Base-by-base conservation (phyloP, 192 early-diverging fungal species). In the Rhizophagus prolifer region DNA sequence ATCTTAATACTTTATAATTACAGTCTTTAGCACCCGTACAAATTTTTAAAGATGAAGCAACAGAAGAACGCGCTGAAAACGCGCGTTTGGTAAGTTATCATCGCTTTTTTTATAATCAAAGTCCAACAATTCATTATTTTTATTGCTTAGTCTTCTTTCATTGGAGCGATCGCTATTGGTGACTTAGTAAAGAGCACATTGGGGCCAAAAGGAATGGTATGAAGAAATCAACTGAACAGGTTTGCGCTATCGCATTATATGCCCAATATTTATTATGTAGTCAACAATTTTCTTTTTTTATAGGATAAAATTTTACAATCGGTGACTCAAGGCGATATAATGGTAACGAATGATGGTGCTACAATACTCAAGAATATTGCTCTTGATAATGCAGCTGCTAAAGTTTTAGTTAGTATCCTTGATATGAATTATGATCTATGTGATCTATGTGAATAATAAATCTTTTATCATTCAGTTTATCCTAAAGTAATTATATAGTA, bases 291-390 rank as follows among this genome's bases (percentile, higher is more conserved):
- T 28, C n/a, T 64, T 64, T 34, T 66, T 36, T 80, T 14, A 38
- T 74, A 95, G 93, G 97, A 99, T 88, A 99, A 99, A 86, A 98
- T 97, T 78, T 90, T 99, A 78, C 97, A 99, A 82, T 99, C 97
- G 64, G 87, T 94, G 73, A 84, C 86, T 41, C 93, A 88, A 75
- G 91, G 90, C 64, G 92, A 94, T 77, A 90, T 98, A 79, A 87
- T 95, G 70, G 96, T 98, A 66, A 98, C 97, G 28, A 99, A 99
- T 85, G 97, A 99, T 84, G 97, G 97, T 31, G 97, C 97, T 10
- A 99, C 97, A n/a, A 99, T 99, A 81, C 88, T 99, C 67, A 98
- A 98, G 78, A 95, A 93, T 26, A 97, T 99, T 78, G 94, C 94
- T 23, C 88, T 99, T 25, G 97, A 99, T 83, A 98, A 99, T 80